Evolutionary conservation across 2,329 filamentous ascomycete species (phyloP), one percentile per base, ranked within the genome.

Genomic region (Aotearoamyces nothofagi): DNA sequence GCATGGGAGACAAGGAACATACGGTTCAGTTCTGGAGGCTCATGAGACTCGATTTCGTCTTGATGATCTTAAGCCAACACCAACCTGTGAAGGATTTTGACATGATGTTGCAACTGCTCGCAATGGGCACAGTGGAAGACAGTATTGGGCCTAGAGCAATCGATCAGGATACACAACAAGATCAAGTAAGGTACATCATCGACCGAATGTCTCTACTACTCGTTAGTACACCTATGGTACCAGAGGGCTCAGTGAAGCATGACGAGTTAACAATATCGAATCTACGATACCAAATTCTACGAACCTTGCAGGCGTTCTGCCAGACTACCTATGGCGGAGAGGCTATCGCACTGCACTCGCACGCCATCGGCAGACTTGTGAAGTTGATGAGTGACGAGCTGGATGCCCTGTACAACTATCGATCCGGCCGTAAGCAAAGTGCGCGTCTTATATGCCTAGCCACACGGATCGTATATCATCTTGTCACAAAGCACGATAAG

Each of bases 361-460:
- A 66, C 22, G 72, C 73, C 9, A 69, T 92, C 10, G 82, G 80
- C 1, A 69, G 81, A 3, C 56, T 93, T 0, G 74, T 92, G 15
- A 68, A 72, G 15, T 70, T 78, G 24, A 69, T 86, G 29, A 75
- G 90, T 33, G 78, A 83, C 38, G 71, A 78, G 38, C 55, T 94
- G 9, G 61, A 65, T 25, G 53, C 56, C 3, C 49, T 79, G 1
- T 78, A 80, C 47, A 51, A 61, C 9, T 55, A 56, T 20, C 39
- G 40, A 24, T 23, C 37, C 13, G 35, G 39, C 3, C 36, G 55
- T n/a, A 54, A 57, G n/a, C 40, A 60, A 19, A 63, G 63, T 32
- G 37, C 47, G 9, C 43, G 52, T 17, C 57, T 70, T 15, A 58
- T 80, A 39, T 78, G 76, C 42, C 54, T 62, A 4, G 58, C 66